Evolutionary conservation across 768 basidiomycete species (phyloP), one percentile per base, ranked within the genome.

Genomic region (Trametes sanguinea): DNA sequence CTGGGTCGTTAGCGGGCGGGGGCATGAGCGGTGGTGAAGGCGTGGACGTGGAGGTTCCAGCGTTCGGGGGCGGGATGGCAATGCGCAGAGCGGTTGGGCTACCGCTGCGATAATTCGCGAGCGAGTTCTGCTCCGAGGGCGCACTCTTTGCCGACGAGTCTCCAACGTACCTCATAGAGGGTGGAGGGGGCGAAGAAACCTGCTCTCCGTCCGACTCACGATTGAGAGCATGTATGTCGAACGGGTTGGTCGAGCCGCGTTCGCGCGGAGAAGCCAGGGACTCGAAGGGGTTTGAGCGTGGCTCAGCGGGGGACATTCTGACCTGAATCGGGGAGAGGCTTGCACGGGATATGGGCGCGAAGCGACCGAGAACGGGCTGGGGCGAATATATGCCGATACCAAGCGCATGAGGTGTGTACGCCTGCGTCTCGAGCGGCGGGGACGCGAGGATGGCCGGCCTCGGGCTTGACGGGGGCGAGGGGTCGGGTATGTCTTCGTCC

Each of bases 381-480:
- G 69, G 68, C 11, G 69, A 66, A 51, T 61, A 54, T n/a, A 70
- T 62, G 54, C 71, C 68, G 54, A 70, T 55, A 42, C 72, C 70
- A 35, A 71, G 57, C 1, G 63, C 66, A 58, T 70, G 72, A 17
- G 69, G 69, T 7, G 53, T 57, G 53, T 68, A 70, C 39, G 63
- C 40, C 17, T 53, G 64, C 17, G 60, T 53, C 22, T 70, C 68
- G 30, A 59, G 63, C 32, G 61, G 66, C 14, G 65, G 63, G 2
- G 65, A 67, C 2, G 59, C 65, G 61, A 61, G 33, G 55, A 51
- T 11, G 33, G 52, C 32, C 33, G 55, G 44, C 9, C 62, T 60
- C 8, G 60, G 60, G 44, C 51, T 60, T 0, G 62, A 50, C 2
- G 67, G 63, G 16, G 61, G 61, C 2, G 68, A 51, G 5, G 54